These are phyloP conservation scores for Pseudogymnoascus sp. DNA, from an alignment of 2,329 filamentous ascomycete genomes.

Conservation along the genomic window DNA sequence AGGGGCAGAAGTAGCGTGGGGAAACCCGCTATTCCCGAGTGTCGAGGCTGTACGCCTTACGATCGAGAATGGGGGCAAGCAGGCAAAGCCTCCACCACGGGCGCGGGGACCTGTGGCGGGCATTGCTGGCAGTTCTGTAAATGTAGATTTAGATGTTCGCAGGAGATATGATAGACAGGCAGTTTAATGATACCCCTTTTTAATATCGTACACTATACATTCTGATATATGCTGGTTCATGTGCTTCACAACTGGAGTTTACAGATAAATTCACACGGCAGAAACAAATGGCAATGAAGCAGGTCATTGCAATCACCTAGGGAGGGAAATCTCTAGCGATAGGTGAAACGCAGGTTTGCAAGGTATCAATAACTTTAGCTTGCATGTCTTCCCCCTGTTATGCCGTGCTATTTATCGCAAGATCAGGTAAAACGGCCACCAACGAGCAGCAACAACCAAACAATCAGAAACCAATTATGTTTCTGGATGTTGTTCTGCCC, in stretches of 20 bases:
- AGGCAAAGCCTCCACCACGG: not conserved
- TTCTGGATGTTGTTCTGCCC: not conserved
- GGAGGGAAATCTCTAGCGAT: not conserved
- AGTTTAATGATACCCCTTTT: constrained; percentile 8
- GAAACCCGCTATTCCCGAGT: constrained; percentile 6
- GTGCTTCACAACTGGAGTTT: not conserved
- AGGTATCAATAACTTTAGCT: not conserved
- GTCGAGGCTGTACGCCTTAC: not conserved
- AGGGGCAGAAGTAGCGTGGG: constrained; percentile 21
- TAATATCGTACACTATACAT: not conserved
- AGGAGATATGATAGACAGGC: not conserved
- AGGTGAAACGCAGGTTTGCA: not conserved
- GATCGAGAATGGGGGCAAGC: constrained; percentile 5
- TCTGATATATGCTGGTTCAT: not conserved
- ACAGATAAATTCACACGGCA: not conserved
- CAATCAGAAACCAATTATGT: not conserved
- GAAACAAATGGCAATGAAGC: not conserved
- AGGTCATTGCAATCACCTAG: not conserved
- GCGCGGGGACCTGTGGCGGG: not conserved
- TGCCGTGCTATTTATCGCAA: constrained; percentile 4
- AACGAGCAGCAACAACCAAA: not conserved
- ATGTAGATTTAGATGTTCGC: not conserved
- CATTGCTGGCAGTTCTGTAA: not conserved
- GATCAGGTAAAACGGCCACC: not conserved
- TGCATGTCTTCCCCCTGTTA: not conserved